Evolutionary conservation across 352 stramenopile species (phyloP).

Genomic region (Pythium sp.): DNA sequence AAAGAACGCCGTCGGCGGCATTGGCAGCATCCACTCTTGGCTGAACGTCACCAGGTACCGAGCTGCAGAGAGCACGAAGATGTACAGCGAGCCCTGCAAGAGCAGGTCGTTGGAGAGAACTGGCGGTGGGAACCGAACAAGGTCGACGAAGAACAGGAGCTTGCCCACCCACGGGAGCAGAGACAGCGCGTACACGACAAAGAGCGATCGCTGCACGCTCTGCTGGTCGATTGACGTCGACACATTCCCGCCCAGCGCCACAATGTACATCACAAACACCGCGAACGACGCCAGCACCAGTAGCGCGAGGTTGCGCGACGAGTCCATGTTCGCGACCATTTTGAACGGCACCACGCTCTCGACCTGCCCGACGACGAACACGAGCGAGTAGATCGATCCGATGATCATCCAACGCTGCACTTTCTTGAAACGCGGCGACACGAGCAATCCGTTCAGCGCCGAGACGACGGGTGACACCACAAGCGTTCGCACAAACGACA

Average conservation of each 20-base stretch:
- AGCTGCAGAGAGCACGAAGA: constrained; percentile 37
- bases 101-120: constrained; percentile 45
- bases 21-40: constrained; percentile 58
- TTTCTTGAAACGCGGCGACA: constrained; percentile 25
- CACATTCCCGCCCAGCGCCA: constrained; percentile 40
- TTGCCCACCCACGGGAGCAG: constrained; percentile 65
- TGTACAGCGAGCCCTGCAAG: constrained; percentile 35
- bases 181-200: constrained; percentile 50
- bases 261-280: constrained; percentile 46
- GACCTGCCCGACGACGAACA: constrained; percentile 42
- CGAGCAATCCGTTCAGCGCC: constrained; percentile 17
- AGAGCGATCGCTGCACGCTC: constrained; percentile 56
- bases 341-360: constrained; percentile 26
- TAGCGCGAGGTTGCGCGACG: constrained; percentile 45
- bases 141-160: constrained; percentile 49
- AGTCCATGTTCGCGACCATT: constrained; percentile 17
- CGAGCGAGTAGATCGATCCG: constrained; percentile 28
- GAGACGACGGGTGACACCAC: constrained; percentile 35
- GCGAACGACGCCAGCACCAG: constrained; percentile 42
- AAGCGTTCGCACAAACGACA: constrained; percentile 36
- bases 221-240: constrained; percentile 45
- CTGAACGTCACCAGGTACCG: constrained; percentile 46
- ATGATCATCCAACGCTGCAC: constrained; percentile 53
- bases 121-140: constrained; percentile 38
- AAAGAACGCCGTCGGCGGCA: constrained; percentile 77